Base-by-base conservation (phyloP, 306 rosid species). In the Cercis canadensis region DNA sequence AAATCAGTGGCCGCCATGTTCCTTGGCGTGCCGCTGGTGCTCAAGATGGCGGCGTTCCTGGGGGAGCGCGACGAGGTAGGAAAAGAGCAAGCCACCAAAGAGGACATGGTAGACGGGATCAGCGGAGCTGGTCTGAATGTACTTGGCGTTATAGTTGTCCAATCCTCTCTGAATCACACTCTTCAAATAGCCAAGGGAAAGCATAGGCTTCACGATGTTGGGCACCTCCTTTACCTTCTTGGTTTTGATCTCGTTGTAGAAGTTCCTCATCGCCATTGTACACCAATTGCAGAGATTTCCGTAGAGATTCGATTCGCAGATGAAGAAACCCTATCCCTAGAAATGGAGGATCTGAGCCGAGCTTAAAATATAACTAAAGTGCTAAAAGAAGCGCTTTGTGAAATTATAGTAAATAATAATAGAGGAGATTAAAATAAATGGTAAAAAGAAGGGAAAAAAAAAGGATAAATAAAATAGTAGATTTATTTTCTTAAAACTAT, bases 31-130 rank as follows among this genome's bases (percentile, higher is more conserved):
- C 40, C 81, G 61, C 75, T 51, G 79, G 74, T 89, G 98, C 70
- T 62, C 88, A 54, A 85, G 91, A 58, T 92, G 97, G 66, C 98
- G 96, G 24, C 90, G 92, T 78, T 92, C 96, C 47, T 86, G 81
- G 2, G 96, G 96, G 50, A 92, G 97, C 5, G 82, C 88, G 46
- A 92, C 77, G 52, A 90, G 84, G 80, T 88, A 92, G 33, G 96
- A 90, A 51, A 92, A 84, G 66, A 79, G 47, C 92, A 90, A 85
- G 6, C 98, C 98, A 0, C 97, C 96, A 12, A 63, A 85, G 87
- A 89, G 83, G 54, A 92, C 83, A 67, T 92, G 98, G 63, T 12
- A 65, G 24, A 90, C 67, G 2, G 89, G 89, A 0, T 83, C 89
- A 13, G 69, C 12, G 10, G 98, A 90, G 64, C 58, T 53, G 11